These are phyloP conservation scores for Oryza officinalis DNA, from an alignment of 176 grass and related monocot genomes.

Conservation along the genomic window DNA sequence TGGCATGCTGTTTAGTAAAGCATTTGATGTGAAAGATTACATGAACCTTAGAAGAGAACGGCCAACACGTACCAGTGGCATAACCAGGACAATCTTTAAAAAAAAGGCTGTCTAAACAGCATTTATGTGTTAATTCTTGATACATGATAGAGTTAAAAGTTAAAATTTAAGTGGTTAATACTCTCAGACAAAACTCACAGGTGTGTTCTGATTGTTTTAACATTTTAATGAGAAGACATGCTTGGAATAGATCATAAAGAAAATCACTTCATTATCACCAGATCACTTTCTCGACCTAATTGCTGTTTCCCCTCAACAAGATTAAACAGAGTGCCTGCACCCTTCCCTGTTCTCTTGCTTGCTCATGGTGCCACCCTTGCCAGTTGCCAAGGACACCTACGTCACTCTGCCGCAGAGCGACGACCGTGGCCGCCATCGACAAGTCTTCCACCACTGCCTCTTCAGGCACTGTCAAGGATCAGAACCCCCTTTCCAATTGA, in stretches of 20 bases:
- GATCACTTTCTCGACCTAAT: neutral
- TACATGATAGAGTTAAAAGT: neutral
- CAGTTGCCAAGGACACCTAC: neutral
- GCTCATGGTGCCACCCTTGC: neutral
- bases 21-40: neutral
- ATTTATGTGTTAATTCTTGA: neutral
- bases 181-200: neutral
- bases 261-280: neutral
- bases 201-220: neutral
- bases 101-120: neutral
- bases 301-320: neutral
- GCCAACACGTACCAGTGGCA: neutral
- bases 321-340: neutral
- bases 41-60: constrained; percentile 24
- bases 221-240: constrained; percentile 7
- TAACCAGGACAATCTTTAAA: neutral
- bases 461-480: neutral
- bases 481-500: no score
- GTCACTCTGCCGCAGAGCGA: neutral
- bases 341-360: neutral
- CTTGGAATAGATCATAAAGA: neutral
- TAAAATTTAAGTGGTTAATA: neutral
- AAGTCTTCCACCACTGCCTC: neutral
- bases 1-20: neutral
- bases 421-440: neutral